phyloP scores from a whole-genome alignment of 208 protist species.

The Histomonas meleagridis region DNA sequence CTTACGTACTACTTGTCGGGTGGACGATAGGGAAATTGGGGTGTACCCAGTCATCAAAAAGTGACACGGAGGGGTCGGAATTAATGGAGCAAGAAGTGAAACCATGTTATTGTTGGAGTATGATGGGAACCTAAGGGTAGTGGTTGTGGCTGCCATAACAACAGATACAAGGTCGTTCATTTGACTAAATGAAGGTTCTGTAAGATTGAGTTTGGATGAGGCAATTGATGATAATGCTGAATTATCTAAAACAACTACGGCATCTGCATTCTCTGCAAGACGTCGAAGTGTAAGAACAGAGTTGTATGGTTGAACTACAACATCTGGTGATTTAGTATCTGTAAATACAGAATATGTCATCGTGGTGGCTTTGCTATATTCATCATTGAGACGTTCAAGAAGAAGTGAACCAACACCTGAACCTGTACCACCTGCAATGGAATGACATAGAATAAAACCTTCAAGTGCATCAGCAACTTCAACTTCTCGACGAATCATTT shows the following conservation, averaged over 20 bases:
- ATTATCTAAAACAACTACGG: slow-evolving; percentile 91
- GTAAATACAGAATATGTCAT: slow-evolving; percentile 89
- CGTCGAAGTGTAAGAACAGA: slow-evolving; percentile 93
- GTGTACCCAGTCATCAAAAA: slow-evolving; percentile 95
- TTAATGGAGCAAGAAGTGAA: slow-evolving; percentile 85
- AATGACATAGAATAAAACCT: slow-evolving; percentile 92
- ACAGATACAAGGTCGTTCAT: slow-evolving; percentile 82
- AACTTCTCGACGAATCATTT: slow-evolving; percentile 98
- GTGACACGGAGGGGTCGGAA: slow-evolving; percentile 95
- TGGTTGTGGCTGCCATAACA: slow-evolving; percentile 94
- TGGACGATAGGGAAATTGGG: slow-evolving; percentile 67
- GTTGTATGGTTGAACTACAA: slow-evolving; percentile 99
- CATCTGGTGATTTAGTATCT: slow-evolving; percentile 63
- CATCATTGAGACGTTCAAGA: slow-evolving; percentile 89
- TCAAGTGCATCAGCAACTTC: slow-evolving; percentile 93
- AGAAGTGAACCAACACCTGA: slow-evolving; percentile 95
- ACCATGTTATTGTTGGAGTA: slow-evolving; percentile 92
- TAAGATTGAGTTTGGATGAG: slow-evolving; percentile 64
- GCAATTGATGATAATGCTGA: slow-evolving; percentile 68
- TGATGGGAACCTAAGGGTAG: slow-evolving; percentile 92
- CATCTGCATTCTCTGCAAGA: slow-evolving; percentile 65
- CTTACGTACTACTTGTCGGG: slow-evolving; percentile 71
- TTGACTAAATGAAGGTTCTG: slow-evolving; percentile 77
- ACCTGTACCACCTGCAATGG: slow-evolving; percentile 96
- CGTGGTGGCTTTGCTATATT: slow-evolving; percentile 65